A percentile compares a stretch with the other conserved stretches of the same genome.
phyloP scores from a whole-genome alignment of 2,329 filamentous ascomycete species.

The Epichloe uncinata region DNA sequence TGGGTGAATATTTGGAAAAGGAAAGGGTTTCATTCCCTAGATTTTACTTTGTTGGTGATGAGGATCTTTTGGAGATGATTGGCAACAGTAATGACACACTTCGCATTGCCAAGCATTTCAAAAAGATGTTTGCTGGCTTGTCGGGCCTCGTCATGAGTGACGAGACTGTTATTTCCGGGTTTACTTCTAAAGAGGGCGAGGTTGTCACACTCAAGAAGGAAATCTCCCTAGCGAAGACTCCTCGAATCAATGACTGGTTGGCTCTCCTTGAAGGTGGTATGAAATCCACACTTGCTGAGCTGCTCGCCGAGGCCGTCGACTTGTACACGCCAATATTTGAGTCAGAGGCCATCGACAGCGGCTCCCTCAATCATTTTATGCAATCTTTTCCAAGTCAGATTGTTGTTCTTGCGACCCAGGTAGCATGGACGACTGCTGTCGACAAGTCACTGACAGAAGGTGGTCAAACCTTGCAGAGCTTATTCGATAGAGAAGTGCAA shows the following conservation, averaged over 20 bases:
- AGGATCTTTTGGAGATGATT: constrained; percentile 96
- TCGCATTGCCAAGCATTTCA: constrained; percentile 95
- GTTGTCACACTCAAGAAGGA: constrained; percentile 76
- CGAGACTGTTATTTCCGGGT: constrained; percentile 75
- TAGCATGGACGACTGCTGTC: constrained; percentile 82
- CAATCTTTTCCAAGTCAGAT: constrained; percentile 81
- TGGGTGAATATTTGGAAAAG: constrained; percentile 96
- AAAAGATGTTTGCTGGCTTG: constrained; percentile 99
- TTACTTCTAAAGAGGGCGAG: constrained; percentile 93
- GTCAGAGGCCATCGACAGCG: constrained; percentile 54
- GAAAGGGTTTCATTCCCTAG: constrained; percentile 95
- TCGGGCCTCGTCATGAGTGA: constrained; percentile 81
- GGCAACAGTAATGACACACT: constrained; percentile 97
- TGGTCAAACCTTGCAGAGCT: constrained; percentile 51
- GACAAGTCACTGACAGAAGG: constrained; percentile 62
- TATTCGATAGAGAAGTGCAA: constrained; percentile 74
- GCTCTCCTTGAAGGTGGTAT: constrained; percentile 82
- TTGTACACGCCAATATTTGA: constrained; percentile 70
- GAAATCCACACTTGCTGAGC: constrained; percentile 85
- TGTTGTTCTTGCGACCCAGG: constrained; percentile 87
- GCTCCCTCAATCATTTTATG: constrained; percentile 68
- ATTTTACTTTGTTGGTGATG: constrained; percentile 99
- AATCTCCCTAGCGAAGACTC: constrained; percentile 84
- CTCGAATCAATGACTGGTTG: constrained; percentile 98
- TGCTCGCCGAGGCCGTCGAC: constrained; percentile 74